A percentile compares a stretch with the other conserved stretches of the same genome.
These are phyloP conservation scores for Candolleomyces aberdarensis DNA, from an alignment of 768 basidiomycete genomes.

Conservation along the genomic window DNA sequence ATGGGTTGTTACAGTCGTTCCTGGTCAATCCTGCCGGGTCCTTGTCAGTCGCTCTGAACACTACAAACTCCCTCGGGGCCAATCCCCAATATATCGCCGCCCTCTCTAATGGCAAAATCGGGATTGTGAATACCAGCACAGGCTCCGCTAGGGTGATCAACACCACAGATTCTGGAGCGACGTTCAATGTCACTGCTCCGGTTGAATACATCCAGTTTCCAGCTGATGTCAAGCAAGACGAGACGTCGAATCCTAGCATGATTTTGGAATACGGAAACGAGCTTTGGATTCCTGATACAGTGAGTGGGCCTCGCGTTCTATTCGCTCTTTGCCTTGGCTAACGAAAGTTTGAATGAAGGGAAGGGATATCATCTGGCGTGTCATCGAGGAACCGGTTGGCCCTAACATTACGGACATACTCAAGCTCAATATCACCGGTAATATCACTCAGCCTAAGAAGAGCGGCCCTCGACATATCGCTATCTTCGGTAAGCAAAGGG, in stretches of 20 bases:
- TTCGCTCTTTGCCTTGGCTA: background rate
- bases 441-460: constrained; percentile 57
- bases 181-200: constrained; percentile 32
- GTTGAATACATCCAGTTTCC: constrained; percentile 13
- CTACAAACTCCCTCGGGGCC: constrained; percentile 48
- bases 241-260: constrained; percentile 66
- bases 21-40: constrained; percentile 34
- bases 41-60: constrained; percentile 47
- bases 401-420: constrained; percentile 4
- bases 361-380: constrained; percentile 66
- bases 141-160: constrained; percentile 56
- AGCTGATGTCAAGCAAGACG: constrained; percentile 15
- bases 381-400: constrained; percentile 34
- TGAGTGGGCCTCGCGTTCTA: constrained; percentile 20
- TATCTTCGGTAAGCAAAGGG: constrained; percentile 18
- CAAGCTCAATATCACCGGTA: constrained; percentile 46
- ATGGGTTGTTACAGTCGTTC: constrained; percentile 32
- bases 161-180: constrained; percentile 33
- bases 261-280: constrained; percentile 52
- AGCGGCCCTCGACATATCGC: constrained; percentile 56
- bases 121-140: constrained; percentile 53
- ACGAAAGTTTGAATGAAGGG: constrained; percentile 41
- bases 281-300: constrained; percentile 64
- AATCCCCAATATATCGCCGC: constrained; percentile 49
- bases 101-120: constrained; percentile 56